Conservation (phyloP, 2,329 filamentous ascomycete genomes). For the Lachnellula arida region DNA sequence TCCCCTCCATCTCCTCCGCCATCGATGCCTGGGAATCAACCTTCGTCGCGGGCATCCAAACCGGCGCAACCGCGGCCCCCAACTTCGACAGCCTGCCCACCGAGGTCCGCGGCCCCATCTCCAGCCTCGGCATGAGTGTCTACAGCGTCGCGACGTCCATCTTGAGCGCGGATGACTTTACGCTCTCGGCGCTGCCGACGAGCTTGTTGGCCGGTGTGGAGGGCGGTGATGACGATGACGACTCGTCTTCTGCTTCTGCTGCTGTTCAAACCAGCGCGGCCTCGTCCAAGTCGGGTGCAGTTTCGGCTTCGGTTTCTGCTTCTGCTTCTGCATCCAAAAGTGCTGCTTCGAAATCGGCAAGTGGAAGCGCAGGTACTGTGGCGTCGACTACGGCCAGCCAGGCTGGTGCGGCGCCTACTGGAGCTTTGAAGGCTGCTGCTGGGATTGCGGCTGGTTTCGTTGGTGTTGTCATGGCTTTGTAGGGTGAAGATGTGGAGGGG, state of each 20-base stretch:
- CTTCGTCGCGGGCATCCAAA: background rate
- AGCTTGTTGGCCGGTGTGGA: too few relatives aligned
- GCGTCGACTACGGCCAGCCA: background rate
- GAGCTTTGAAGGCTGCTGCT: background rate
- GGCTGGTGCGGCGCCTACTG: background rate
- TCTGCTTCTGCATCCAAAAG: background rate
- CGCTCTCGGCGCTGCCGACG: background rate
- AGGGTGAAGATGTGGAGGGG: background rate
- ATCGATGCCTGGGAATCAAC: slow-evolving; percentile 1
- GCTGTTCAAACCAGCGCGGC: too few relatives aligned
- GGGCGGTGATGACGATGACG: too few relatives aligned
- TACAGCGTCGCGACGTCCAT: slow-evolving; percentile 9
- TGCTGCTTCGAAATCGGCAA: background rate
- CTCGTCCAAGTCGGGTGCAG: too few relatives aligned
- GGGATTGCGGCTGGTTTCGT: slow-evolving; percentile 5
- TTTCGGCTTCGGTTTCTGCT: background rate
- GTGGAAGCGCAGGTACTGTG: background rate
- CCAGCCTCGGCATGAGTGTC: background rate
- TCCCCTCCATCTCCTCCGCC: slow-evolving; percentile 1
- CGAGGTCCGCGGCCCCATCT: slow-evolving; percentile 4
- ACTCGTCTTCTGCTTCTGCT: too few relatives aligned
- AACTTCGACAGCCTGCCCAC: slow-evolving; percentile 7
- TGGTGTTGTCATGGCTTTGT: slow-evolving; percentile 8
- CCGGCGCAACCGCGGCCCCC: background rate
- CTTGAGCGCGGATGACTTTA: slow-evolving; percentile 5